A percentile compares a stretch with the other conserved stretches of the same genome.
Evolutionary conservation across 2,329 filamentous ascomycete genomes (phyloP).

Genomic region (Penicillium sp.): DNA sequence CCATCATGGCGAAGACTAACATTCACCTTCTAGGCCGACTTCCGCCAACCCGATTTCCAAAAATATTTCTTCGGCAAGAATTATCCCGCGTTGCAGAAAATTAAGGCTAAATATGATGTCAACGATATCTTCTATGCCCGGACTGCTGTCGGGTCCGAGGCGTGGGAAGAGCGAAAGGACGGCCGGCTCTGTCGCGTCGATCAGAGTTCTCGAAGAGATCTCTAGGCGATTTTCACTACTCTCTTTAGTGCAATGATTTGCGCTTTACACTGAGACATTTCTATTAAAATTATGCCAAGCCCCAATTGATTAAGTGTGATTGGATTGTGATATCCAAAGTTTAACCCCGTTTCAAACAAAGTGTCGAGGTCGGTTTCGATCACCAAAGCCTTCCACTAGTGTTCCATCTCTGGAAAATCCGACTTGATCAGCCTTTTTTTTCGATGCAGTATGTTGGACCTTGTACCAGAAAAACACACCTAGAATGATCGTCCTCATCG

Average conservation of each 20-base stretch:
- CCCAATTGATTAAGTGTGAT: not conserved
- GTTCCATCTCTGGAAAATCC: not conserved
- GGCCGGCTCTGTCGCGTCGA: not conserved
- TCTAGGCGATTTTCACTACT: not conserved
- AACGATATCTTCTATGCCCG: conserved; percentile 36
- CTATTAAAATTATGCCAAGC: not conserved
- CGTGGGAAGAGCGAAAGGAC: conserved; percentile 2
- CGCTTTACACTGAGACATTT: not conserved
- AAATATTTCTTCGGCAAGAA: conserved; percentile 42
- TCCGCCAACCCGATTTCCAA: conserved; percentile 39
- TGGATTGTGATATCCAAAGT: not conserved
- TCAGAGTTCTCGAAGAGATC: not conserved
- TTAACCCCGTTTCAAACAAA: not conserved
- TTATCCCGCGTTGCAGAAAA: conserved; percentile 32
- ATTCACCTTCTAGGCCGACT: conserved; percentile 23
- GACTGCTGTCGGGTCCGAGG: conserved; percentile 6
- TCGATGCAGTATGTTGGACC: too few species aligned
- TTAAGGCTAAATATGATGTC: conserved; percentile 45
- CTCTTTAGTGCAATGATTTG: not conserved
- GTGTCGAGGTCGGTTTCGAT: not conserved
- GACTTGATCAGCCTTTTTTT: not conserved
- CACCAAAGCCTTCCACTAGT: not conserved
- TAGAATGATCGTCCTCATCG: too few species aligned
- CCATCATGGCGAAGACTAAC: not conserved
- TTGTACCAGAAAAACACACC: too few species aligned